Evolutionary conservation across 2,329 filamentous ascomycete genomes (phyloP), one percentile per base, ranked within the genome.

Genomic region (Aspergillus jensenii): DNA sequence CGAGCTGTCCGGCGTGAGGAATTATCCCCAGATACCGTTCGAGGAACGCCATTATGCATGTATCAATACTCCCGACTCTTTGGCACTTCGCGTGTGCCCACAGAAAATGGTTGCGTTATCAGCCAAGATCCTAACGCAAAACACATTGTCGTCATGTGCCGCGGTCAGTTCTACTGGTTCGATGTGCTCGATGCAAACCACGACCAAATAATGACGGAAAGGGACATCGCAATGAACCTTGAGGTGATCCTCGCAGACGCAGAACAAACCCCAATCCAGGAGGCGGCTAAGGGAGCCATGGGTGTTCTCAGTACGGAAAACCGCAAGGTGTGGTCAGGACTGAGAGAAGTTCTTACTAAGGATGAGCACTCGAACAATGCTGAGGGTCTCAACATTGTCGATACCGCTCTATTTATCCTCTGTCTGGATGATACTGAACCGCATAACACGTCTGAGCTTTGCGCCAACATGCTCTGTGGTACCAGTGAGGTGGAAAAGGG

Each of bases 121-220:
- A 92, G 93, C 62, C 93, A 98, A 72, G 93, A 98, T 68, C 90
- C 92, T 0, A 85, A 88, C n/a, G 91, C 93, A 3, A 96, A 92
- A 77, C 95, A 99, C 73, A 82, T 99, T 39, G 90, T 97, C 9
- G 91, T 98, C 44, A 83, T 98, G 76, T 96, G 91, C 71, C 90
- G 93, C 63, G 95, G 95, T 2, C 95, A 99, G 66, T 93, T 98
- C 69, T 99, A 99, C 76, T 98, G 93, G 93, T 99, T 99, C 68
- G 95, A 99, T 74, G 93, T 97, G 2, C 81, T 99, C 17, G 95
- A 99, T 67, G 89, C 93, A 65, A 96, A 96, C 74, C 90, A 90
- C 6, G 95, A 99, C 73, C 79, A 96, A 56, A 96, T 99, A 76
- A 98, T 98, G 93, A 93, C 89, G 0, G 95, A 98, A 75, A 93